Evolutionary conservation across 2,329 filamentous ascomycete genomes (phyloP).

Genomic region (Neofusicoccum umdonicola): DNA sequence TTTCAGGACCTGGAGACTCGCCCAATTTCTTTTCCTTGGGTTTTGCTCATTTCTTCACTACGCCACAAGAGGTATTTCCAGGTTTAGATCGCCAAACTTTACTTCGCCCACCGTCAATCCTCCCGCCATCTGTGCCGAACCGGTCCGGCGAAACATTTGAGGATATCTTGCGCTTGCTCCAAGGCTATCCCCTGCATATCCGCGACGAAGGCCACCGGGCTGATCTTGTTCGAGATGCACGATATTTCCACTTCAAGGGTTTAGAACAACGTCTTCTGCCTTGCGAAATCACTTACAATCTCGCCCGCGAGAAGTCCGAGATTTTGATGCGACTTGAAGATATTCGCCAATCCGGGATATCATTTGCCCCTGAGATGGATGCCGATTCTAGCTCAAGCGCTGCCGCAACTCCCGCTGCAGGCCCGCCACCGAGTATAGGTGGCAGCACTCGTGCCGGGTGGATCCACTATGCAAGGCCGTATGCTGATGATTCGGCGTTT

Average conservation of each 20-base stretch:
- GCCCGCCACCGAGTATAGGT: slow-evolving; percentile 18
- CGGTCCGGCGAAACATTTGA: slow-evolving; percentile 80
- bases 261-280: slow-evolving; percentile 84
- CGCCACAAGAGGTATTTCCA: slow-evolving; percentile 77
- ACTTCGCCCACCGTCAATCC: slow-evolving; percentile 81
- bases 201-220: slow-evolving; percentile 72
- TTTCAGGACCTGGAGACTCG: slow-evolving; percentile 77
- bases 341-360: slow-evolving; percentile 81
- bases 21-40: slow-evolving; percentile 95
- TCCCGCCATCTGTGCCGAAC: slow-evolving; percentile 76
- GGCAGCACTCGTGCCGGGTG: slow-evolving; percentile 44
- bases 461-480: slow-evolving; percentile 81
- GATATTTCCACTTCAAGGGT: slow-evolving; percentile 90
- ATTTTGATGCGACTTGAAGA: slow-evolving; percentile 80
- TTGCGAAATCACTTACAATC: slow-evolving; percentile 73
- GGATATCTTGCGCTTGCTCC: slow-evolving; percentile 76
- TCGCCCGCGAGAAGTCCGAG: slow-evolving; percentile 65
- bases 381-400: slow-evolving; percentile 14
- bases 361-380: slow-evolving; percentile 54
- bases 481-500: slow-evolving; percentile 69
- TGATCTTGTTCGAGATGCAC: slow-evolving; percentile 77
- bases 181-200: slow-evolving; percentile 80
- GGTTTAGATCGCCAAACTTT: slow-evolving; percentile 76
- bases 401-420: slow-evolving; percentile 13
- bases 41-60: slow-evolving; percentile 83